A percentile compares a stretch with the other conserved stretches of the same genome.
phyloP scores from a whole-genome alignment of 345 rosid genomes.

The Cochlearia excelsa region DNA sequence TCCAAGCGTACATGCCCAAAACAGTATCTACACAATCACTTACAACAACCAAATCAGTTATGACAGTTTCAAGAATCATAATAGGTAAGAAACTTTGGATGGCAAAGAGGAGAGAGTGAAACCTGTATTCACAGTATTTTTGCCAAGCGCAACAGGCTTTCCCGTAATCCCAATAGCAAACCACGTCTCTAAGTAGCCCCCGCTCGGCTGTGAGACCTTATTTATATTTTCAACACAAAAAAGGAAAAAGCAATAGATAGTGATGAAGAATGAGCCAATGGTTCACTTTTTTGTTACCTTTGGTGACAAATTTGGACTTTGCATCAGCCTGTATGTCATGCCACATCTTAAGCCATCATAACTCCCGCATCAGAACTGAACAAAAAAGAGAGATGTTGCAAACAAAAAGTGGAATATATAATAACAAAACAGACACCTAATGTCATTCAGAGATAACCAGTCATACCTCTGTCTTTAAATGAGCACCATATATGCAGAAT shows the following conservation, averaged over 20 bases:
- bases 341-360: slow-evolving; percentile 97
- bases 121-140: slow-evolving; percentile 96
- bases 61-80: too few relatives aligned
- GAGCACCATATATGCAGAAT: slow-evolving; percentile 91
- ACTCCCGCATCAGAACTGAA: slow-evolving; percentile 87
- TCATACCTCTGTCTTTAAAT: slow-evolving; percentile 85
- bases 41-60: too few relatives aligned
- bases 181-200: slow-evolving; percentile 85
- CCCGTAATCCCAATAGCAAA: slow-evolving; percentile 98
- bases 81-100: not conserved
- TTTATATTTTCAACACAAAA: slow-evolving; percentile 8
- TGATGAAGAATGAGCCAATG: not conserved
- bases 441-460: slow-evolving; percentile 22
- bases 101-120: slow-evolving; percentile 2
- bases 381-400: slow-evolving; percentile 25
- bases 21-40: slow-evolving; percentile 49
- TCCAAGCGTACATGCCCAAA: slow-evolving; percentile 78
- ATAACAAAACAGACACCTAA: slow-evolving; percentile 12
- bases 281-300: slow-evolving; percentile 51
- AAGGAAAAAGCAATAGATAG: not conserved
- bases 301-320: slow-evolving; percentile 72
- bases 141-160: slow-evolving; percentile 97
- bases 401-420: slow-evolving; percentile 1
- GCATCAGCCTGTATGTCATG: slow-evolving; percentile 75
- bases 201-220: slow-evolving; percentile 61